Percentiles rank a stretch among this genome's conserved stretches.
Evolutionary conservation across 2,329 filamentous ascomycete species (phyloP).

Genomic region (Verticillium klebahnii): DNA sequence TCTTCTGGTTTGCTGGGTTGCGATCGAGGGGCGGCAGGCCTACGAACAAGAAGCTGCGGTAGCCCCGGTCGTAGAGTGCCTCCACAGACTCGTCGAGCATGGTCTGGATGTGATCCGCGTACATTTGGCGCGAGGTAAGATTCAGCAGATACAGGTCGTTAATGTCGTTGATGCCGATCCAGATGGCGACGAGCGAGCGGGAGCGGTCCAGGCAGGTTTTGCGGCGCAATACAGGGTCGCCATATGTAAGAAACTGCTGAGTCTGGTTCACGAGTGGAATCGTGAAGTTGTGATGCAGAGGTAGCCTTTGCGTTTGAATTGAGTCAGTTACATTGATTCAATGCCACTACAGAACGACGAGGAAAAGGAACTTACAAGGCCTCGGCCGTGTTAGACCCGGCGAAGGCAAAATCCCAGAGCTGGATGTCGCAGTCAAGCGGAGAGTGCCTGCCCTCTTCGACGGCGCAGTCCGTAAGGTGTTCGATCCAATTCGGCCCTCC

Average conservation of each 20-base stretch:
- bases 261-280: constrained; percentile 45
- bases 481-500: constrained; percentile 53
- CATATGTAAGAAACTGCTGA: constrained; percentile 40
- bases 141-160: constrained; percentile 28
- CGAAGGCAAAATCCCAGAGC: constrained; percentile 54
- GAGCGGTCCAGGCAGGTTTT: constrained; percentile 21
- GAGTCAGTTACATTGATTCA: not conserved
- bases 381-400: constrained; percentile 43
- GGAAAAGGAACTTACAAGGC: constrained; percentile 23
- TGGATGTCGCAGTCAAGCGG: constrained; percentile 39
- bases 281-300: constrained; percentile 46
- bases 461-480: constrained; percentile 45
- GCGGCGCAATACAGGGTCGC: constrained; percentile 29
- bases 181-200: constrained; percentile 42
- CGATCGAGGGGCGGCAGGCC: constrained; percentile 43
- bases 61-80: constrained; percentile 43
- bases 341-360: accelerated
- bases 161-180: constrained; percentile 56
- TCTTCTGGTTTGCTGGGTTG: not conserved
- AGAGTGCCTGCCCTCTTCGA: constrained; percentile 33
- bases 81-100: constrained; percentile 26
- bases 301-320: constrained; percentile 24
- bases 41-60: constrained; percentile 46
- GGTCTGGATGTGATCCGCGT: constrained; percentile 40
- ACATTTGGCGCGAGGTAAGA: constrained; percentile 13